Evolutionary conservation across 495 filamentous ascomycete genomes (phyloP), one percentile per base, ranked within the genome.

Genomic region (Lasiosphaeris hirsuta): DNA sequence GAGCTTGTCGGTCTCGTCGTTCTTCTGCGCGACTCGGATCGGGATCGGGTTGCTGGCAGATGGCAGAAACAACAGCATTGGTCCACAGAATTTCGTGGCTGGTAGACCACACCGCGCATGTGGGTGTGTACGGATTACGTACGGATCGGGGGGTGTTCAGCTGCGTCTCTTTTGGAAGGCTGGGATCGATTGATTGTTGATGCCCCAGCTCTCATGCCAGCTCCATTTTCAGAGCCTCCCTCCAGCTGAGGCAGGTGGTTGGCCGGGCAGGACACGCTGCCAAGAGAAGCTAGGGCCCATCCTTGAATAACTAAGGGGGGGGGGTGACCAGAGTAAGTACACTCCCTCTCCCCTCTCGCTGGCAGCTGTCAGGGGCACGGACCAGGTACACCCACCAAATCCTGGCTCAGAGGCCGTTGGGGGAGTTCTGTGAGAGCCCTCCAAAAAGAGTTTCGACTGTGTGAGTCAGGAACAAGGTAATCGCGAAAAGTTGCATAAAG

Each of bases 231-330:
- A 53, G 61, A 19, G 38, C 46, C 33, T 46, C 54, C 43, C n/a
- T n/a, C 43, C 43, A 18, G 61, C 68, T 65, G 66, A 70, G 68
- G 66, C 63, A 61, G 59, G 57, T 68, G 68, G 68, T 70, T 70
- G 66, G 68, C 63, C 63, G 61, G 63, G 54, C 59, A 59, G 65
- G 57, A 60, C 47, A 40, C 23, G 63, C 62, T 62, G 60, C 57
- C 39, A 56, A 62, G 59, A 67, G 61, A 58, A 57, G 52, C 33
- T 18, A 39, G 19, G 18, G 37, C 19, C 2, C 30, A 30, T 30
- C 23, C 23, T 5, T 30, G 23, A 30, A 30, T 2, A 2, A 30
- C 2, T 3, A 2, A 45, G 35, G 23, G 3, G 19, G 30, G 47
- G 53, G n/a, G 53, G 17, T 30, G 45, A 42, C 11, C 39, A 42